These are phyloP conservation scores for Coemansia sp. DNA, from an alignment of 192 early-diverging fungal species.

Conservation along the genomic window DNA sequence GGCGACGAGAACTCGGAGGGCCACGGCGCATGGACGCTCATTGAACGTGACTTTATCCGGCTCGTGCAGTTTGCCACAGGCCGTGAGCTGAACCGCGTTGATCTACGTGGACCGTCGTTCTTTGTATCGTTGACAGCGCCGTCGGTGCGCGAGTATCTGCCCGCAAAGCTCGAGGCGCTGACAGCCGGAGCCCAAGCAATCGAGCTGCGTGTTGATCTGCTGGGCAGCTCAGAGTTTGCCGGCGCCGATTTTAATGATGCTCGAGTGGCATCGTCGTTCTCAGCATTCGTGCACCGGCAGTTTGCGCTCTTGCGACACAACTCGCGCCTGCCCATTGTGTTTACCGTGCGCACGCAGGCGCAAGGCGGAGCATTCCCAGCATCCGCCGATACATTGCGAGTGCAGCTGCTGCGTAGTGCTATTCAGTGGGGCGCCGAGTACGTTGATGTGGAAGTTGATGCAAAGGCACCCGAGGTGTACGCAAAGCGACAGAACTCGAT, in stretches of 20 bases:
- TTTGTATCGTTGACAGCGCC: slow-evolving; percentile 88
- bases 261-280: slow-evolving; percentile 26
- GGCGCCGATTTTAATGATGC: slow-evolving; percentile 19
- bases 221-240: slow-evolving; percentile 45
- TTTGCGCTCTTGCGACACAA: slow-evolving; percentile 68
- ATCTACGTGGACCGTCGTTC: slow-evolving; percentile 58
- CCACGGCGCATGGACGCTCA: slow-evolving; percentile 62
- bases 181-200: slow-evolving; percentile 83
- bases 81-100: slow-evolving; percentile 33
- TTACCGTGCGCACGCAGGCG: slow-evolving; percentile 82
- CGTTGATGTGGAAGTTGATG: slow-evolving; percentile 79
- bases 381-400: slow-evolving; percentile 59
- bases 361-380: slow-evolving; percentile 86
- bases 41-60: slow-evolving; percentile 73
- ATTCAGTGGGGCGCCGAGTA: slow-evolving; percentile 91
- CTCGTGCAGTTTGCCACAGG: slow-evolving; percentile 71
- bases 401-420: slow-evolving; percentile 68
- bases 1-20: slow-evolving; percentile 6
- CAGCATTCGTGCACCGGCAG: slow-evolving; percentile 75
- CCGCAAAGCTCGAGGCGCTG: slow-evolving; percentile 60
- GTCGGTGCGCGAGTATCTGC: slow-evolving; percentile 57
- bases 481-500: slow-evolving; percentile 57
- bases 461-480: background rate
- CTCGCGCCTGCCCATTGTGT: slow-evolving; percentile 82
- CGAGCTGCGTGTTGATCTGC: slow-evolving; percentile 90